phyloP scores from a whole-genome alignment of 371 early-diverging fungal species.

The Mucor lusitanicus region DNA sequence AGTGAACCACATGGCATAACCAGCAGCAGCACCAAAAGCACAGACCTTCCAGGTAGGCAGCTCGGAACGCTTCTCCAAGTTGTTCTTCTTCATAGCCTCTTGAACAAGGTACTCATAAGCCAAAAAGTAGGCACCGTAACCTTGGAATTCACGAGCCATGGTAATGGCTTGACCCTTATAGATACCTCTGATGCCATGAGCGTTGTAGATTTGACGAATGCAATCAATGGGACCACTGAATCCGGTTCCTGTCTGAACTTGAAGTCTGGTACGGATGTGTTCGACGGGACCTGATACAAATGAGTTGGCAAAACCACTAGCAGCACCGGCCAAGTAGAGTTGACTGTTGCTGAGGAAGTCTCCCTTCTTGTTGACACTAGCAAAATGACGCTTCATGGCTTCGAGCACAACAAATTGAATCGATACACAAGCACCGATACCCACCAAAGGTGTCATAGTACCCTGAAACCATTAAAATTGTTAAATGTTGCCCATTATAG shows the following conservation, averaged over 20 bases:
- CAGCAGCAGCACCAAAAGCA: conserved; percentile 74
- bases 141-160: conserved; percentile 77
- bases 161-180: conserved; percentile 86
- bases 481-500: conserved; percentile 16
- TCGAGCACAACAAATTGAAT: conserved; percentile 80
- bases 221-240: conserved; percentile 76
- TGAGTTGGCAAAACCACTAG: conserved; percentile 82
- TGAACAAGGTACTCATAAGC: conserved; percentile 80
- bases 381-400: conserved; percentile 73
- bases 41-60: conserved; percentile 68
- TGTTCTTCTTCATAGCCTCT: conserved; percentile 58
- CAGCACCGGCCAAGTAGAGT: conserved; percentile 78
- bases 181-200: conserved; percentile 73
- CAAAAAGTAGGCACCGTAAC: conserved; percentile 81
- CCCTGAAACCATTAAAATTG: conserved; percentile 41
- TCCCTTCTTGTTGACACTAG: conserved; percentile 41
- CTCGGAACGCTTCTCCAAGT: conserved; percentile 51
- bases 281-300: conserved; percentile 85
- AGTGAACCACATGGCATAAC: conserved; percentile 81
- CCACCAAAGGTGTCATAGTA: conserved; percentile 76
- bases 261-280: conserved; percentile 79
- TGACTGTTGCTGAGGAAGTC: conserved; percentile 60
- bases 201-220: conserved; percentile 70
- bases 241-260: conserved; percentile 65
- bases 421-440: conserved; percentile 81